phyloP scores from a whole-genome alignment of 1,284 basidiomycete genomes.

The Fomitopsis betulina region DNA sequence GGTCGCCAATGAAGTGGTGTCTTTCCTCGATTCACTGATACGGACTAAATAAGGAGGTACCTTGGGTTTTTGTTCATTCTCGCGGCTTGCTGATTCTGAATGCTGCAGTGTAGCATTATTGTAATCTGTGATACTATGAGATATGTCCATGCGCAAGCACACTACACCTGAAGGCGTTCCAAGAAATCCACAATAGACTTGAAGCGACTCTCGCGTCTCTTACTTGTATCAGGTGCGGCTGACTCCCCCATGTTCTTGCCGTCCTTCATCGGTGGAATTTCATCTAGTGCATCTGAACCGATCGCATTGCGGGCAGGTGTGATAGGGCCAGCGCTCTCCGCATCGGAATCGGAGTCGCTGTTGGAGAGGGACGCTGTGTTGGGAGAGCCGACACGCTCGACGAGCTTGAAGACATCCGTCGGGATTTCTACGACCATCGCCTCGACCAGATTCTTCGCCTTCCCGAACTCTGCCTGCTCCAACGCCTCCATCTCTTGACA shows the following conservation, averaged over 20 bases:
- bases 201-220: neutral
- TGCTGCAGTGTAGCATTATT: neutral
- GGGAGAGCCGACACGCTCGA: constrained; percentile 7
- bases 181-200: neutral
- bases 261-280: constrained; percentile 13
- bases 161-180: neutral
- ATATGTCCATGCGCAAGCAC: neutral
- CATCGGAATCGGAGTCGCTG: constrained; percentile 8
- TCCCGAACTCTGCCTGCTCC: neutral
- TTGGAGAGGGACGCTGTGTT: neutral
- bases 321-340: constrained; percentile 13
- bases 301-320: constrained; percentile 16
- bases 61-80: neutral
- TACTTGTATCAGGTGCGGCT: neutral
- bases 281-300: constrained; percentile 8
- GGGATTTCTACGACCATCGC: neutral
- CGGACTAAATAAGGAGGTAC: neutral
- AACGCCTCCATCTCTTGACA: neutral
- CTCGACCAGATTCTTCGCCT: neutral
- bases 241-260: constrained; percentile 10
- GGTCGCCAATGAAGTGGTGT: constrained; percentile 41
- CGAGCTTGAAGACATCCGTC: constrained; percentile 9
- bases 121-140: neutral
- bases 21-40: neutral
- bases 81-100: neutral